Conservation (phyloP, 371 early-diverging fungal species). For the Coemansia sp. region DNA sequence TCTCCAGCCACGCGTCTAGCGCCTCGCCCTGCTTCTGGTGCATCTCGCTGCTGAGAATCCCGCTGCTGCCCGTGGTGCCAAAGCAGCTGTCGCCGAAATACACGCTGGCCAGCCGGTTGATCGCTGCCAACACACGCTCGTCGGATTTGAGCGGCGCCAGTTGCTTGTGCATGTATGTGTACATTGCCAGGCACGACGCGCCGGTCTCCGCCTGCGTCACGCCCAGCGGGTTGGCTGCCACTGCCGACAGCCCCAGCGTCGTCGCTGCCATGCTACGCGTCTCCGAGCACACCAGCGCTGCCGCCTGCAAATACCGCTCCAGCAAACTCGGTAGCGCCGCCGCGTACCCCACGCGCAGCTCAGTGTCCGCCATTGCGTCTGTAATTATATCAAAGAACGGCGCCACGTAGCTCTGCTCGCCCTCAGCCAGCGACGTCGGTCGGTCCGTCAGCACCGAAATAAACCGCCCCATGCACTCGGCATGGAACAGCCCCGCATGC, state of each 20-base stretch:
- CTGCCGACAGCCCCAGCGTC: slow-evolving; percentile 26
- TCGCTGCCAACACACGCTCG: slow-evolving; percentile 16
- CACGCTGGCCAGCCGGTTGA: slow-evolving; percentile 17
- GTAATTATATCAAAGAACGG: slow-evolving; percentile 11
- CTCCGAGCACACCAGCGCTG: slow-evolving; percentile 30
- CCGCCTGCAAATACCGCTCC: slow-evolving; percentile 31
- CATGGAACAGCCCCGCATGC: slow-evolving; percentile 33
- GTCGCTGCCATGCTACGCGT: slow-evolving; percentile 22
- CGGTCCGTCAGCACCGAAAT: slow-evolving; percentile 10
- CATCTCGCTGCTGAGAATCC: slow-evolving; percentile 11
- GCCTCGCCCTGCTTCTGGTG: slow-evolving; percentile 13
- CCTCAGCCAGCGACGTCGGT: background rate
- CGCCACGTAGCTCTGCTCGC: slow-evolving; percentile 15
- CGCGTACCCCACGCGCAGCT: slow-evolving; percentile 10
- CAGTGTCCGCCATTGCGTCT: background rate
- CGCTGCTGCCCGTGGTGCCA: slow-evolving; percentile 20
- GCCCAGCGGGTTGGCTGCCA: slow-evolving; percentile 23
- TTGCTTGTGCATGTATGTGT: slow-evolving; percentile 15
- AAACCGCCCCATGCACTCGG: slow-evolving; percentile 24
- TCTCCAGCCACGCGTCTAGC: slow-evolving; percentile 26
- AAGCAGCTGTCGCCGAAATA: slow-evolving; percentile 35
- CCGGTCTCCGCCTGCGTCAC: slow-evolving; percentile 17
- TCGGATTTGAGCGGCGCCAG: slow-evolving; percentile 2
- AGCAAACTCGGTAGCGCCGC: slow-evolving; percentile 30
- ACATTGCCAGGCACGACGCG: slow-evolving; percentile 30